phyloP scores from a whole-genome alignment of 2,329 filamentous ascomycete genomes.

The Tolypocladium ovalisporum region DNA sequence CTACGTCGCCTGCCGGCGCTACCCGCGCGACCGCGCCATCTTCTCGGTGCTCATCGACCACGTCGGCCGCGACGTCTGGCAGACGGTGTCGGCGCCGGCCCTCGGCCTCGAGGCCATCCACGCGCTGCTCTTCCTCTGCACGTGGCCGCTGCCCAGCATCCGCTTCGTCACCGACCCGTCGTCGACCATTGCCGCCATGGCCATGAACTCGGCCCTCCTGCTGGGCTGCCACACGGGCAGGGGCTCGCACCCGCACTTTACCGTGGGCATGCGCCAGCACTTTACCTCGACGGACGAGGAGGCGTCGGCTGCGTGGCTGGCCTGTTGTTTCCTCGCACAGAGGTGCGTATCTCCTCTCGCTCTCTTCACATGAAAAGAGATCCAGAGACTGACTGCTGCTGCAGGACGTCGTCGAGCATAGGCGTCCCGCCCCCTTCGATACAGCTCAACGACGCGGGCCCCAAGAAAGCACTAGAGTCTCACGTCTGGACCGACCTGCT shows the following conservation, averaged over 20 bases:
- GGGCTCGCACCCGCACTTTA: slow-evolving; percentile 38
- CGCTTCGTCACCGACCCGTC: slow-evolving; percentile 41
- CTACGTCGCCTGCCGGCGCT: slow-evolving; percentile 37
- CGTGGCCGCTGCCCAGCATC: slow-evolving; percentile 40
- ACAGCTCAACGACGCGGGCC: slow-evolving; percentile 34
- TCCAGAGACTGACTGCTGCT: slow-evolving; percentile 1
- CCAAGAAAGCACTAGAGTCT: slow-evolving; percentile 26
- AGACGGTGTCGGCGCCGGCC: slow-evolving; percentile 28
- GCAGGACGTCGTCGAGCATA: slow-evolving; percentile 27
- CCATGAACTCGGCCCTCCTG: slow-evolving; percentile 35
- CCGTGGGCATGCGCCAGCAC: slow-evolving; percentile 29
- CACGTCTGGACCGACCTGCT: slow-evolving; percentile 32
- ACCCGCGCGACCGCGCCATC: slow-evolving; percentile 29
- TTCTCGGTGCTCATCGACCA: slow-evolving; percentile 35
- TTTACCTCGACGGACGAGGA: slow-evolving; percentile 38
- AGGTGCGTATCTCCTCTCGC: slow-evolving; percentile 22
- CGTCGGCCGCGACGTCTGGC: slow-evolving; percentile 34
- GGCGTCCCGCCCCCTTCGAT: slow-evolving; percentile 39
- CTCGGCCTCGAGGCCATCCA: slow-evolving; percentile 38
- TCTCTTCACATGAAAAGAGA: background rate
- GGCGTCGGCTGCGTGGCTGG: slow-evolving; percentile 41
- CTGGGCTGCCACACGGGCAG: slow-evolving; percentile 41
- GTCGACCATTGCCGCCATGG: slow-evolving; percentile 32
- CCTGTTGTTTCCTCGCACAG: slow-evolving; percentile 40
- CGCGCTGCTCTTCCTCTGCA: slow-evolving; percentile 37